Conservation (phyloP, 31 red algal species). For the Endocladia muricata region DNA sequence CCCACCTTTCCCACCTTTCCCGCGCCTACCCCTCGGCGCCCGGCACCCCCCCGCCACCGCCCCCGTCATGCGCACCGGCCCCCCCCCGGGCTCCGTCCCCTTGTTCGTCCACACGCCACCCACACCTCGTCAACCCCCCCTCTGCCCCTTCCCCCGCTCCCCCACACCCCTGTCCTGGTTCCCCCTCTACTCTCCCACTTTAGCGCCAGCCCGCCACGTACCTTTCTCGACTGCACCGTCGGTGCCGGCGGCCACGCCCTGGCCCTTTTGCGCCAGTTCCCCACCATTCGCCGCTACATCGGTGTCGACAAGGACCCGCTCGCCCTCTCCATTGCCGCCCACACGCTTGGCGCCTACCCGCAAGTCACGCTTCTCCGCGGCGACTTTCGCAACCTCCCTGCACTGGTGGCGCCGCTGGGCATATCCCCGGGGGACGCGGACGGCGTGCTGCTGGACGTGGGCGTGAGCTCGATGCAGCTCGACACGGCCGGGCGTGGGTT, state of each 20-base stretch:
- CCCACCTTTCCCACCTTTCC: neutral
- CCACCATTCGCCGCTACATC: constrained; percentile 52
- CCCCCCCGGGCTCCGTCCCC: neutral
- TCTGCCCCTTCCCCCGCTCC: neutral
- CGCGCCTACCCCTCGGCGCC: neutral
- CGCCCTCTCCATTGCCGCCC: constrained; percentile 29
- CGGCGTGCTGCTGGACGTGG: constrained; percentile 84
- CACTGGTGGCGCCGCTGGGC: constrained; percentile 12
- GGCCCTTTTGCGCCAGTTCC: constrained; percentile 15
- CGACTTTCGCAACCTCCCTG: constrained; percentile 57
- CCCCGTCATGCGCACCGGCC: neutral
- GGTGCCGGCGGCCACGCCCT: constrained; percentile 85
- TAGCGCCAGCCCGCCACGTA: neutral
- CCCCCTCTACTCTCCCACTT: constrained; percentile 26
- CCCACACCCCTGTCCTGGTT: constrained; percentile 48
- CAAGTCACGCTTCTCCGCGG: constrained; percentile 52
- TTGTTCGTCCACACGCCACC: neutral
- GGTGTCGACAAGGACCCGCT: constrained; percentile 77
- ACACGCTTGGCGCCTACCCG: constrained; percentile 1
- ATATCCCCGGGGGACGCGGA: constrained; percentile 25
- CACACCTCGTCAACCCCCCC: neutral
- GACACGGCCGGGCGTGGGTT: constrained; percentile 78
- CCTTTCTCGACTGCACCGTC: constrained; percentile 85
- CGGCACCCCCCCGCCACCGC: neutral
- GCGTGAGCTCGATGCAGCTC: constrained; percentile 95